Evolutionary conservation across 1,284 basidiomycete species (phyloP).

Genomic region (Ustilago xerochloae): DNA sequence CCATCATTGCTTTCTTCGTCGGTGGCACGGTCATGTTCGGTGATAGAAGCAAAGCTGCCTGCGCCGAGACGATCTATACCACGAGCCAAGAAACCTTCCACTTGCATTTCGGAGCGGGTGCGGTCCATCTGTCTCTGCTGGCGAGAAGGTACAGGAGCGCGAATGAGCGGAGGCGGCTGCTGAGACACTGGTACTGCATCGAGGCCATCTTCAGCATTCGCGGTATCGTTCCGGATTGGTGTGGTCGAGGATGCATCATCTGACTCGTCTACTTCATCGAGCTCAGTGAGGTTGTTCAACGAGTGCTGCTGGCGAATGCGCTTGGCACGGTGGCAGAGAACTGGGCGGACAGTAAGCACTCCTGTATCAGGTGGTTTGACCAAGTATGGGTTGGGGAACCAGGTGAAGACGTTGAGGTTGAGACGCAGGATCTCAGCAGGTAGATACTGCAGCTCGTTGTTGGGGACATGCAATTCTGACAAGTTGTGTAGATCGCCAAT

Average conservation of each 20-base stretch:
- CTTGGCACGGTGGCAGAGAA: slow-evolving; percentile 24
- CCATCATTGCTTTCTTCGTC: slow-evolving; percentile 13
- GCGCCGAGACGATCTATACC: slow-evolving; percentile 38
- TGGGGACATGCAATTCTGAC: slow-evolving; percentile 60
- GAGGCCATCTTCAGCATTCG: background rate
- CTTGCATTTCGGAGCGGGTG: slow-evolving; percentile 43
- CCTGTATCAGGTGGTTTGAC: slow-evolving; percentile 40
- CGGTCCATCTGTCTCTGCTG: slow-evolving; percentile 31
- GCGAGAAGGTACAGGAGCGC: slow-evolving; percentile 12
- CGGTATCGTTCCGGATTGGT: slow-evolving; percentile 11
- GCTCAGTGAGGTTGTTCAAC: slow-evolving; percentile 13
- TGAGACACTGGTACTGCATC: background rate
- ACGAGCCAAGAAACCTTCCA: slow-evolving; percentile 44
- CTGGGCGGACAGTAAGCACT: slow-evolving; percentile 34
- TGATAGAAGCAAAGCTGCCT: slow-evolving; percentile 25
- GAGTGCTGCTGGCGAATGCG: slow-evolving; percentile 21
- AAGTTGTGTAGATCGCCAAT: slow-evolving; percentile 61
- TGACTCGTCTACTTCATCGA: slow-evolving; percentile 21
- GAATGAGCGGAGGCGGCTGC: slow-evolving; percentile 42
- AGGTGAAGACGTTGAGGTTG: slow-evolving; percentile 56
- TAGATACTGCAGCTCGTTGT: slow-evolving; percentile 59
- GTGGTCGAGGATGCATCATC: slow-evolving; percentile 31
- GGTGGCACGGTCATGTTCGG: slow-evolving; percentile 9
- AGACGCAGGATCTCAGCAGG: slow-evolving; percentile 65
- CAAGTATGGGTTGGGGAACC: slow-evolving; percentile 62